Base-by-base conservation (phyloP, 345 rosid genomes). In the Populus alba region DNA sequence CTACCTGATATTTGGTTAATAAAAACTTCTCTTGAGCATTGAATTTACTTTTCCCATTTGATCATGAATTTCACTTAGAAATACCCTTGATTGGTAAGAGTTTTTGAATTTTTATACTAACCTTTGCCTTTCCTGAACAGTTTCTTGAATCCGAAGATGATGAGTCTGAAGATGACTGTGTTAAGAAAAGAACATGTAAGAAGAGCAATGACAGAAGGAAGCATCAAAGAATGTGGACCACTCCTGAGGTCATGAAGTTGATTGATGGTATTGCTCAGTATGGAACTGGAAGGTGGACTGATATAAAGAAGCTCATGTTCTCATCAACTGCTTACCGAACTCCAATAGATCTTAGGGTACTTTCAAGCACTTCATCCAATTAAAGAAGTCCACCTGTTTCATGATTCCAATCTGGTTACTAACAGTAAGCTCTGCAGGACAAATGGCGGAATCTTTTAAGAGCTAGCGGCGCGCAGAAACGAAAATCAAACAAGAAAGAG, bases 261-360 rank as follows among this genome's bases (percentile, higher is more conserved):
- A 82, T 93, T 83, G 94, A 95, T 84, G 99, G 99, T 53, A 90
- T 95, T 81, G 84, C 94, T 83, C 85, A 87, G 74, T 91, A 78
- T 79, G 99, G 98, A 84, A 93, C 91, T 77, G 97, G 98, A 62
- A 89, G 86, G 86, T 95, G 99, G 99, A 95, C 97, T 1, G 96
- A 91, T 81, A 93, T 95, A 83, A 91, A 93, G 85, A 90, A 89
- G 79, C 84, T 81, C 59, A 83, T 88, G 77, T 93, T 95, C 80
- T 75, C 87, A 35, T 86, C 97, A 2, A 77, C 94, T 68, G 76
- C 92, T 39, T 73, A 95, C 76, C 94, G 99, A 63, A 95, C 97
- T 12, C 94, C 97, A 23, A 70, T 93, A 16, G 99, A 95, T 90
- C 87, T 95, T 81, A 90, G 99, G 96, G 98, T 95, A 91, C 81